phyloP scores from a whole-genome alignment of 495 filamentous ascomycete genomes.

The Daldinia bambusicola region DNA sequence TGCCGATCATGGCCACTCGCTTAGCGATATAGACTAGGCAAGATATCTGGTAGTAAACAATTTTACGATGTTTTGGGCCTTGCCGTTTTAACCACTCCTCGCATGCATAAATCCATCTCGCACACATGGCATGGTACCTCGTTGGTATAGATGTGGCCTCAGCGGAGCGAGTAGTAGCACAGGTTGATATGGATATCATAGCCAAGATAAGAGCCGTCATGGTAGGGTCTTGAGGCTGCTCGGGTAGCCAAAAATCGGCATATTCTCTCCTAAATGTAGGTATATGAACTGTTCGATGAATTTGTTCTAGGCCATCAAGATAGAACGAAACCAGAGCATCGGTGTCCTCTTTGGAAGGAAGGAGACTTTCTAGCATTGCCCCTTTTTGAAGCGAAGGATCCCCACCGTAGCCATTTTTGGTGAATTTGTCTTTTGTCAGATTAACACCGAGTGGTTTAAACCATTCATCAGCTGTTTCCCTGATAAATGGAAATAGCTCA shows the following conservation, averaged over 20 bases:
- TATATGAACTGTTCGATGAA: conserved; percentile 60
- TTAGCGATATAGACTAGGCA: conserved; percentile 59
- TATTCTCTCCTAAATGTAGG: conserved; percentile 58
- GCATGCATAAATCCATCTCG: conserved; percentile 53
- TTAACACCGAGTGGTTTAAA: conserved; percentile 52
- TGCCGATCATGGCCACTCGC: conserved; percentile 57
- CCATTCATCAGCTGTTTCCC: conserved; percentile 57
- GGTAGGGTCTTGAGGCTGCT: conserved; percentile 46
- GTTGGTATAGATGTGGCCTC: conserved; percentile 15
- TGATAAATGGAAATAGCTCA: conserved; percentile 58
- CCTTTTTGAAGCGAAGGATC: conserved; percentile 47
- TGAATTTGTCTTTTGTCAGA: conserved; percentile 50
- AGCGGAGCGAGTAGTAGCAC: conserved; percentile 46
- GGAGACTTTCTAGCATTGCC: conserved; percentile 49
- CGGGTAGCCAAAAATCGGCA: conserved; percentile 54
- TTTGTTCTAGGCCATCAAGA: conserved; percentile 58
- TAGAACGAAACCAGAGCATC: conserved; percentile 55
- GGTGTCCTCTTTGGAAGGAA: conserved; percentile 51
- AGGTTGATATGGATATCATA: conserved; percentile 56
- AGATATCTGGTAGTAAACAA: conserved; percentile 59
- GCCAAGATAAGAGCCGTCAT: conserved; percentile 56
- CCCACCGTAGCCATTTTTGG: conserved; percentile 43
- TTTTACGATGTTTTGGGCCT: conserved; percentile 55
- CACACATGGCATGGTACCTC: conserved; percentile 42
- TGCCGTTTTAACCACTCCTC: conserved; percentile 53